These are phyloP conservation scores for Russula sp. DNA, from an alignment of 768 basidiomycete genomes.

Conservation along the genomic window DNA sequence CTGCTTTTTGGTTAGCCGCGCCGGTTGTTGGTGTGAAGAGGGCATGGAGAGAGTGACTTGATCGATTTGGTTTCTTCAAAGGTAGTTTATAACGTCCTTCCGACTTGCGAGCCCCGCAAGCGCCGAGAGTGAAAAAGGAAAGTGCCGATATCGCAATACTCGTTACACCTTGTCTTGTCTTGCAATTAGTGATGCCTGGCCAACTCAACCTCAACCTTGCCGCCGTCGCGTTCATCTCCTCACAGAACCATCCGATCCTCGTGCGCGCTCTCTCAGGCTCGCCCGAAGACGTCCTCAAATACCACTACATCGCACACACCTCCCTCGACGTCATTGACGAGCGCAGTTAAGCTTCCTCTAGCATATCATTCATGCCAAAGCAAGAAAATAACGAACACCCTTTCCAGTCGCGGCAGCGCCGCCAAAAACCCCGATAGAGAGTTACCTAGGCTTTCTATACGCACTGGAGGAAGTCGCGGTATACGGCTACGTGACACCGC, in stretches of 20 bases:
- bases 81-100: not conserved
- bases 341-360: constrained; percentile 56
- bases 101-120: too few species aligned
- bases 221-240: constrained; percentile 82
- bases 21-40: constrained; percentile 7
- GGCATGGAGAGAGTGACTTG: constrained; percentile 11
- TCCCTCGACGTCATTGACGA: constrained; percentile 90
- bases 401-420: constrained; percentile 41
- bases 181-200: constrained; percentile 46
- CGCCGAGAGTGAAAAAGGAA: constrained; percentile 4
- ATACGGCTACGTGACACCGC: constrained; percentile 87
- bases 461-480: constrained; percentile 92
- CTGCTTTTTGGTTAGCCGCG: constrained; percentile 48
- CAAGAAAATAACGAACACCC: not conserved
- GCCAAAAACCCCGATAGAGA: constrained; percentile 58
- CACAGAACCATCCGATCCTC: constrained; percentile 78
- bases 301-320: constrained; percentile 89
- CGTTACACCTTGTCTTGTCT: not conserved
- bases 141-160: not conserved
- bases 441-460: constrained; percentile 82
- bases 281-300: constrained; percentile 65
- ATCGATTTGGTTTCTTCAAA: not conserved
- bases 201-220: constrained; percentile 61
- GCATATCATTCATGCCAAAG: not conserved
- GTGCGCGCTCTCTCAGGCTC: constrained; percentile 66